These are phyloP conservation scores for Omphalotus guepiniiformis DNA, from an alignment of 768 basidiomycete genomes.

Conservation along the genomic window DNA sequence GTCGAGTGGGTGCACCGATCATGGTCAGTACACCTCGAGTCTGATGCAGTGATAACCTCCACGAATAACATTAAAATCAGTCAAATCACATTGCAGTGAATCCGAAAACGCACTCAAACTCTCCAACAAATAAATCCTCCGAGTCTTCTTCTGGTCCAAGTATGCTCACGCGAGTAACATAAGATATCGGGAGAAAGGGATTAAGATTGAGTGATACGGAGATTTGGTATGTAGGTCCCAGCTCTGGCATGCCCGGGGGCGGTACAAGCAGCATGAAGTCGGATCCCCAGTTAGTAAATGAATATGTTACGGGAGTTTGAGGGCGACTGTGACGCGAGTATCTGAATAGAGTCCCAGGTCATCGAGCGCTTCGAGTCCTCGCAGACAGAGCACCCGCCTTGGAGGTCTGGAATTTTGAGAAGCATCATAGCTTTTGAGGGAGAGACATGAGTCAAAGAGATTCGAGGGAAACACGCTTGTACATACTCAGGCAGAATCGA, in stretches of 20 bases:
- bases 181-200: conserved; percentile 42
- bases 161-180: conserved; percentile 34
- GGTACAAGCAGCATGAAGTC: conserved; percentile 33
- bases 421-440: neutral
- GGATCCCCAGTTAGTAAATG: conserved; percentile 32
- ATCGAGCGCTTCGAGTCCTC: no score
- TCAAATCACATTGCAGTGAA: neutral
- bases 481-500: conserved; percentile 6
- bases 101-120: conserved; percentile 28
- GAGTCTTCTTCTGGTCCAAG: conserved; percentile 21
- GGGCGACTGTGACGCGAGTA: conserved; percentile 21
- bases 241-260: conserved; percentile 18
- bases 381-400: no score
- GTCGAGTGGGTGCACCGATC: conserved; percentile 33
- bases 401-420: conserved; percentile 6
- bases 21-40: conserved; percentile 38
- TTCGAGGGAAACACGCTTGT: neutral
- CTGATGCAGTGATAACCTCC: conserved; percentile 37
- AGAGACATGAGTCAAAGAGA: neutral
- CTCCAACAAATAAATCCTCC: conserved; percentile 31
- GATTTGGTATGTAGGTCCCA: conserved; percentile 37
- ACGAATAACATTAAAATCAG: neutral
- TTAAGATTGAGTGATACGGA: conserved; percentile 39
- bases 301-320: conserved; percentile 32
- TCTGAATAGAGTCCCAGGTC: no score